Base-by-base conservation (phyloP, 371 early-diverging fungal genomes). In the Coemansia sp. region DNA sequence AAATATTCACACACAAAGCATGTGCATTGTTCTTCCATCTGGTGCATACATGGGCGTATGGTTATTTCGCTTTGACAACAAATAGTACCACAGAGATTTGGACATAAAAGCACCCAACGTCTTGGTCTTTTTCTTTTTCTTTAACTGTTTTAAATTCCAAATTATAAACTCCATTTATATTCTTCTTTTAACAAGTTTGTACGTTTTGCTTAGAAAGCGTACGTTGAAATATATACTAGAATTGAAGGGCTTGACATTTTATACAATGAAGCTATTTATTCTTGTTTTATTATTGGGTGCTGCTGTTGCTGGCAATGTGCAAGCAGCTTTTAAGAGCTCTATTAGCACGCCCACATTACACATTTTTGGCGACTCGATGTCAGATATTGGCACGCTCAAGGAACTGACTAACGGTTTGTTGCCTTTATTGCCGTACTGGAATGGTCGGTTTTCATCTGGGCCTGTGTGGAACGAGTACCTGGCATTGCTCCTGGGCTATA, bases 391-490 rank as follows among this genome's bases (percentile, higher is more conserved):
- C 11, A 74, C 73, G 29, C 67, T 74, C 28, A 71, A 58, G 40
- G 44, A 70, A 19, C 67, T 82, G 39, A 78, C 80, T 2, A 61
- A 49, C n/a, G 66, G 69, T 1, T 6, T 73, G 13, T n/a, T 65
- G 19, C 73, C 73, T 11, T 52, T 69, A 3, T 11, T 65, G 12
- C 73, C 74, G 0, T 83, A 83, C 65, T 82, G 64, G 70, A 17
- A 80, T 19, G 83, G 83, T 24, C 76, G 83, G 3, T 83, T 75
- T 53, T 66, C 75, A 12, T 75, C 79, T 0, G 83, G 83, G 1
- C 83, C 83, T 3, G 73, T 78, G 3, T 83, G 83, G 83, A 70
- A 78, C 53, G 83, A 83, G 56, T 83, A 83, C 26, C 54, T 76
- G 4, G 65, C 78, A 12, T 40, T 60, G 41, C 58, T 60, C 0